Evolutionary conservation across 2,329 filamentous ascomycete species (phyloP), one percentile per base, ranked within the genome.

Genomic region (Neopestalotiopsis rosae): DNA sequence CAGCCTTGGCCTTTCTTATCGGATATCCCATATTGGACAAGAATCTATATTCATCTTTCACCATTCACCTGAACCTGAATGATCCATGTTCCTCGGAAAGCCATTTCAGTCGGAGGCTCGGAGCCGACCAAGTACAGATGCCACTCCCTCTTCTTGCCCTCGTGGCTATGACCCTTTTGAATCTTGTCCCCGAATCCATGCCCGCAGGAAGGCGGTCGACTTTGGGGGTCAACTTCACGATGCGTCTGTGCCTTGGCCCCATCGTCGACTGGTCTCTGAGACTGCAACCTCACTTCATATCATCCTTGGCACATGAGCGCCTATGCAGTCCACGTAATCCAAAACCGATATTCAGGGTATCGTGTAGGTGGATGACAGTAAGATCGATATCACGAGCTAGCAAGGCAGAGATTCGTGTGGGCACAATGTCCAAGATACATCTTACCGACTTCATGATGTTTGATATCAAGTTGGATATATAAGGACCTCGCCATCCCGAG

Each of bases 331-430:
- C 38, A 24, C 38, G 61, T 64, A 34, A 64, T 45, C 34, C 17
- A 30, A 52, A 52, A n/a, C 12, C 40, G 61, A 40, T 40, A 34
- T 64, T 64, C 61, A 64, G 38, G 61, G 61, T 24, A 64, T 64
- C 40, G 13, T 64, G 61, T 45, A 64, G 61, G 61, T 49, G 61
- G n/a, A 64, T 64, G 38, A 52, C 42, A 38, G 61, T n/a, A 30
- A 10, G 20, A 28, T 45, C 28, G 61, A 64, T 64, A 64, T 64
- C 38, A 64, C 61, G 61, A 64, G 24, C 40, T 59, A 13, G 12
- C 57, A 24, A 28, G 24, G 30, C 6, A 59, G 4, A 30, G 57
- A 24, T 30, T 34, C 57, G 12, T 34, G 57, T 30, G 13, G 24
- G 24, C 24, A 20, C 20, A 20, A 52, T 17, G 17, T 52, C n/a